Evolutionary conservation across 2,329 filamentous ascomycete genomes (phyloP), one percentile per base, ranked within the genome.

Genomic region (Calonectria hongkongensis): DNA sequence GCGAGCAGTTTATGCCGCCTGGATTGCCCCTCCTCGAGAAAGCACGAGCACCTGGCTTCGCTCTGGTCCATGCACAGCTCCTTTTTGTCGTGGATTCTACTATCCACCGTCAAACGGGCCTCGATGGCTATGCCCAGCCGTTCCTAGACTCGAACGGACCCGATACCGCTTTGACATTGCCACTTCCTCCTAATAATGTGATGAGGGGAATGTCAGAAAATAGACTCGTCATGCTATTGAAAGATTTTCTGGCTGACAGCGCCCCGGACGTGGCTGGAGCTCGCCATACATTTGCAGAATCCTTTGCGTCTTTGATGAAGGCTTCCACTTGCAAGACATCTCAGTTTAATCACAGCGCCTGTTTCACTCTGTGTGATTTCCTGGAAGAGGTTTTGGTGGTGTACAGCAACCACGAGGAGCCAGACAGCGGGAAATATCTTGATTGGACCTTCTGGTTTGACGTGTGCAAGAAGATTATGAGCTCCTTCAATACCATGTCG

Each of bases 341-440:
- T 0, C 88, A 94, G 68, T 98, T 93, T 81, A 93, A 97, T 82
- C 94, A 95, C 80, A 92, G 92, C 74, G 94, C 95, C 21, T 97
- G 95, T 82, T 97, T 97, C 81, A 94, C 95, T 12, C 87, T 98
- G n/a, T 96, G 95, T 81, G 96, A 98, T 82, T 95, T 98, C 76
- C 86, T 98, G 30, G 95, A 98, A 81, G 95, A 98, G 83, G 89
- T 93, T 1, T 86, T 98, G 64, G 87, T 91, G 18, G 92, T 95
- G 48, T 89, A 89, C 73, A 86, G 89, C 70, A 82, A 85, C 8
- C 86, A 85, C 62, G 87, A 88, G 72, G 85, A 86, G 3, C 82
- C 83, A n/a, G 82, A 84, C n/a, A 82, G 77, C 65, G 72, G 82
- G 4, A 78, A 82, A 74, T 89, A 93, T 64, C 83, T 96, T 48